Percentiles rank a stretch among this genome's conserved stretches.
Evolutionary conservation across 23 red algal species (phyloP).

Genomic region (Pyropia yezoensis): DNA sequence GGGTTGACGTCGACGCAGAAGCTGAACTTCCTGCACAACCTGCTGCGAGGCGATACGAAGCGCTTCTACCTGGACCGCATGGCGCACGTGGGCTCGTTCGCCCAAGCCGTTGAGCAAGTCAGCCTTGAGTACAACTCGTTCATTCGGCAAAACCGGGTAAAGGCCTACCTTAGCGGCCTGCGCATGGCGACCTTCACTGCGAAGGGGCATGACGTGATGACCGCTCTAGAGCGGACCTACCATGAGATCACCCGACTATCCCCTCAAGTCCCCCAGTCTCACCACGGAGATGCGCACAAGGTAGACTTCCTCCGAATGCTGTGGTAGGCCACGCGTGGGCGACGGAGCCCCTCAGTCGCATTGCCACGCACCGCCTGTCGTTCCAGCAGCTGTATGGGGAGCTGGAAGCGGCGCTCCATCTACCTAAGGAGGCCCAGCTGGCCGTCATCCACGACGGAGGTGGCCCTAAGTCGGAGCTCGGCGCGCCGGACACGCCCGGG

Average conservation of each 20-base stretch:
- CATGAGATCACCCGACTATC: neutral
- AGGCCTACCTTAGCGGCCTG: neutral
- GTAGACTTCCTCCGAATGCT: neutral
- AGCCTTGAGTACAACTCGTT: neutral
- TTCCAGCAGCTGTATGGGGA: constrained; percentile 11
- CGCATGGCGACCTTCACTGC: neutral
- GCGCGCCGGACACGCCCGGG: neutral
- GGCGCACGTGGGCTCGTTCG: neutral
- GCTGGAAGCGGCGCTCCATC: constrained; percentile 10
- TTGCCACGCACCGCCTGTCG: neutral
- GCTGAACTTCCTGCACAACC: neutral
- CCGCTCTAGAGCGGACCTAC: neutral
- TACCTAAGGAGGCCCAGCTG: constrained; percentile 6
- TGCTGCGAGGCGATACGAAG: neutral
- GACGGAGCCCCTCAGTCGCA: neutral
- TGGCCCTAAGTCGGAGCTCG: neutral
- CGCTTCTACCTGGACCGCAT: constrained; percentile 6
- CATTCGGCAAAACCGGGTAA: neutral
- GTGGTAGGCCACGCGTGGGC: neutral
- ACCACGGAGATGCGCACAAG: neutral
- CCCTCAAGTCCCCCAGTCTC: neutral
- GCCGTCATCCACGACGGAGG: neutral
- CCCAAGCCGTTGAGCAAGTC: neutral
- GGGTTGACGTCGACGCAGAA: neutral
- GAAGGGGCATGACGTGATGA: neutral